phyloP scores from a whole-genome alignment of 805 yeast species.

The Brettanomyces custersianus region DNA sequence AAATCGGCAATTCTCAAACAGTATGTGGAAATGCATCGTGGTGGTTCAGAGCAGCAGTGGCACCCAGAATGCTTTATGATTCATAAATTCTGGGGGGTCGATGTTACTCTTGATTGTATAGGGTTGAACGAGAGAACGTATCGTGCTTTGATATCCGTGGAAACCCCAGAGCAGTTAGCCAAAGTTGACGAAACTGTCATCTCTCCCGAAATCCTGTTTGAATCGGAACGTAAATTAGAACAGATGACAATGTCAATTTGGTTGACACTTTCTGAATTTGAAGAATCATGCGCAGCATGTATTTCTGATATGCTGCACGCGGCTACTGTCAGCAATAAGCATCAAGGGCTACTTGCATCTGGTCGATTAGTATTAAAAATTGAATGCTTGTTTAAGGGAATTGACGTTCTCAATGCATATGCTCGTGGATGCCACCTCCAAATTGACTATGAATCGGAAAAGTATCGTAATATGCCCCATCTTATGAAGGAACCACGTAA shows the following conservation, averaged over 20 bases:
- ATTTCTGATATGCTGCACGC: slow-evolving; percentile 85
- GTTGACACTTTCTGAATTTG: slow-evolving; percentile 81
- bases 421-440: slow-evolving; percentile 12
- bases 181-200: slow-evolving; percentile 22
- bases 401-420: slow-evolving; percentile 39
- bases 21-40: slow-evolving; percentile 84
- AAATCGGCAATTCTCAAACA: slow-evolving; percentile 85
- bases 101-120: slow-evolving; percentile 53
- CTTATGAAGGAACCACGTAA: slow-evolving; percentile 67
- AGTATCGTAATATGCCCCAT: slow-evolving; percentile 25
- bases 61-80: slow-evolving; percentile 99
- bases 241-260: slow-evolving; percentile 55
- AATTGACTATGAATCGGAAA: slow-evolving; percentile 12
- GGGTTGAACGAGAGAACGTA: slow-evolving; percentile 25
- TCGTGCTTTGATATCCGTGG: slow-evolving; percentile 1
- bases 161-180: not conserved
- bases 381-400: slow-evolving; percentile 67
- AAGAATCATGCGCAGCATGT: slow-evolving; percentile 81
- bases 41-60: slow-evolving; percentile 94
- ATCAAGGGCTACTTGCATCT: slow-evolving; percentile 59
- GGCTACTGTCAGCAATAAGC: slow-evolving; percentile 66
- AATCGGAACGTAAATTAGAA: slow-evolving; percentile 59
- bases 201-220: slow-evolving; percentile 39
- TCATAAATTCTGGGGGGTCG: slow-evolving; percentile 92
- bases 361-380: slow-evolving; percentile 65